Evolutionary conservation across 345 rosid genomes (phyloP).

Genomic region (Bretschneidera sinensis): DNA sequence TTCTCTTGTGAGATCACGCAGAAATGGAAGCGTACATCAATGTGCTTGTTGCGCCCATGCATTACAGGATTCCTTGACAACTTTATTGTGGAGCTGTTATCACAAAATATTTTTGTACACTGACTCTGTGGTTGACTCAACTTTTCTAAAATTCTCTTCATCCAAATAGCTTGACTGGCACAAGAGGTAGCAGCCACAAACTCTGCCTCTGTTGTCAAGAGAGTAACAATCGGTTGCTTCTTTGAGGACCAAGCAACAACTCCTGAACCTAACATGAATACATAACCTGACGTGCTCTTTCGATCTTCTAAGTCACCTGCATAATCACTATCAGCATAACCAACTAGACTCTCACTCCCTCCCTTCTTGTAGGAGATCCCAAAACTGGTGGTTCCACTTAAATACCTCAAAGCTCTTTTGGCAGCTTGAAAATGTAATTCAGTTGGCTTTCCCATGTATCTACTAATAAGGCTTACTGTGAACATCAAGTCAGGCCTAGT

Average conservation of each 20-base stretch:
- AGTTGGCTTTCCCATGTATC: too few relatives aligned
- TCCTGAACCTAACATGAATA: background rate
- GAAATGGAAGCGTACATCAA: too few relatives aligned
- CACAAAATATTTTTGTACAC: background rate
- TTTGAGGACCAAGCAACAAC: background rate
- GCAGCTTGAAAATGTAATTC: too few relatives aligned
- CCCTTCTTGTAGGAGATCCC: background rate
- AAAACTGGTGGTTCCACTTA: background rate
- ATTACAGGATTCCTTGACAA: too few relatives aligned
- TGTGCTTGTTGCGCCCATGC: too few relatives aligned
- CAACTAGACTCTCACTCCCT: background rate
- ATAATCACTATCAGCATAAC: background rate
- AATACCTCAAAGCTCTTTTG: too few relatives aligned
- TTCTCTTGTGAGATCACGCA: too few relatives aligned
- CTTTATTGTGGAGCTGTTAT: constrained; percentile 1
- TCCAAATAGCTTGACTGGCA: background rate
- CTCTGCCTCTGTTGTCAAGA: background rate
- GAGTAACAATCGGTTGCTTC: constrained; percentile 1
- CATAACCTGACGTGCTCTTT: background rate
- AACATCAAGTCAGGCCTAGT: too few relatives aligned
- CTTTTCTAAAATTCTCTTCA: background rate
- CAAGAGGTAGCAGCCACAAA: background rate
- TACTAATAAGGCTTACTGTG: too few relatives aligned
- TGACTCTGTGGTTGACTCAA: background rate
- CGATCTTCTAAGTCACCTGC: constrained; percentile 3